phyloP scores from a whole-genome alignment of 768 basidiomycete species.

The Leccinum variicolor region DNA sequence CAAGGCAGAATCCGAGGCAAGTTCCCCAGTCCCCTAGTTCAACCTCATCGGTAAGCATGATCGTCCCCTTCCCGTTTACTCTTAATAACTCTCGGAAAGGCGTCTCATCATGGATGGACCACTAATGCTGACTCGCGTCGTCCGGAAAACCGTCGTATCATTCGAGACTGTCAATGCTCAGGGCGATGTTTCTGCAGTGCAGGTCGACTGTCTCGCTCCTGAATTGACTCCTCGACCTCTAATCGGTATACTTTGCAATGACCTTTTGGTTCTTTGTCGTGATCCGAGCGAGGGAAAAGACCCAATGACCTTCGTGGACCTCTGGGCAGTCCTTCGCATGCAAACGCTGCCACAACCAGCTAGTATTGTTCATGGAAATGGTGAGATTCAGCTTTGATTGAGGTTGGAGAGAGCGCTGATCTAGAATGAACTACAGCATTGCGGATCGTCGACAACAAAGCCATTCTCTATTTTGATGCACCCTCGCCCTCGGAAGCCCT shows the following conservation, averaged over 20 bases:
- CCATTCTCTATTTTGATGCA: slow-evolving; percentile 85
- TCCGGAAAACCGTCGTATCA: slow-evolving; percentile 76
- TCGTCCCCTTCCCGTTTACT: neutral
- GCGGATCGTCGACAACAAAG: slow-evolving; percentile 89
- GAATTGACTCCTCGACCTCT: slow-evolving; percentile 79
- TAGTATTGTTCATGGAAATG: slow-evolving; percentile 84
- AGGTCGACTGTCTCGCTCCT: slow-evolving; percentile 88
- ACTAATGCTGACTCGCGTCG: slow-evolving; percentile 82
- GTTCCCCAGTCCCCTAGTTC: slow-evolving; percentile 96
- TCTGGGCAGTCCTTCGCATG: slow-evolving; percentile 98
- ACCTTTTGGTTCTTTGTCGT: slow-evolving; percentile 87
- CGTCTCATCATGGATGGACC: slow-evolving; percentile 92
- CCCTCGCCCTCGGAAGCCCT: slow-evolving; percentile 81
- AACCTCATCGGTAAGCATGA: slow-evolving; percentile 80
- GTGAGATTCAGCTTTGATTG: slow-evolving; percentile 35
- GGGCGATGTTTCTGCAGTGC: slow-evolving; percentile 75
- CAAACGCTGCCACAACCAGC: slow-evolving; percentile 89
- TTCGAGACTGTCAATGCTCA: slow-evolving; percentile 79
- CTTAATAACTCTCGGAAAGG: slow-evolving; percentile 36
- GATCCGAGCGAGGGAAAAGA: slow-evolving; percentile 83
- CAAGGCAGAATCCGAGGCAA: slow-evolving; percentile 84
- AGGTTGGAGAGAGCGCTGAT: slow-evolving; percentile 5
- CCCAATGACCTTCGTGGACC: slow-evolving; percentile 69
- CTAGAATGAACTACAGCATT: slow-evolving; percentile 46
- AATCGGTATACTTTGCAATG: slow-evolving; percentile 86